These are phyloP conservation scores for Solanum pennellii DNA, from an alignment of 257 asterid species.

Conservation along the genomic window DNA sequence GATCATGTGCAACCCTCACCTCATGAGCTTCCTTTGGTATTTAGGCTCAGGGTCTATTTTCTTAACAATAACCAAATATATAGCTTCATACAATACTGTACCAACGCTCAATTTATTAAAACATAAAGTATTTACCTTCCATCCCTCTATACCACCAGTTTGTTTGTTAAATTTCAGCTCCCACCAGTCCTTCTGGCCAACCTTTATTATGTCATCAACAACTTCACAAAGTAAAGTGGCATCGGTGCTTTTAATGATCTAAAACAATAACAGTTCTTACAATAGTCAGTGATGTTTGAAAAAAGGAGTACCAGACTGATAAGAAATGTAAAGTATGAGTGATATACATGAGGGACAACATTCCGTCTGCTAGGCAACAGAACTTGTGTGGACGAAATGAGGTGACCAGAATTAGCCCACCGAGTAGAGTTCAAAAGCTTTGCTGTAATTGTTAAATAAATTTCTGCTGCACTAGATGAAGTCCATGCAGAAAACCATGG, in stretches of 20 bases:
- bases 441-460: conserved; percentile 50
- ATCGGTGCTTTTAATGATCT: conserved; percentile 29
- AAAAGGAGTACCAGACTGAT: not conserved
- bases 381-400: conserved; percentile 70
- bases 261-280: conserved; percentile 10
- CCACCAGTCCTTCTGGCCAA: conserved; percentile 53
- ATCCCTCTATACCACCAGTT: conserved; percentile 62
- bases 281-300: not conserved
- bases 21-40: not conserved
- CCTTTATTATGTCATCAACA: conserved; percentile 38
- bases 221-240: conserved; percentile 29
- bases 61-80: not conserved
- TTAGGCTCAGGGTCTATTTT: not conserved
- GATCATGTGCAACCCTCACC: not conserved
- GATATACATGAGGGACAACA: conserved; percentile 43
- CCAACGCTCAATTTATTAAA: not conserved
- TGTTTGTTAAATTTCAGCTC: conserved; percentile 58
- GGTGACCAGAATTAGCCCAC: conserved; percentile 85
- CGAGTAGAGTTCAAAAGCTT: conserved; percentile 49
- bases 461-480: conserved; percentile 50
- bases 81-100: not conserved
- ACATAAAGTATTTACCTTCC: conserved; percentile 53
- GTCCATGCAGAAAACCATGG: conserved; percentile 69
- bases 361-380: conserved; percentile 47
- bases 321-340: conserved; percentile 2